A percentile compares a stretch with the other conserved stretches of the same genome.
Evolutionary conservation across 805 yeast species (phyloP).

Genomic region (Teunomyces aglyptinius): DNA sequence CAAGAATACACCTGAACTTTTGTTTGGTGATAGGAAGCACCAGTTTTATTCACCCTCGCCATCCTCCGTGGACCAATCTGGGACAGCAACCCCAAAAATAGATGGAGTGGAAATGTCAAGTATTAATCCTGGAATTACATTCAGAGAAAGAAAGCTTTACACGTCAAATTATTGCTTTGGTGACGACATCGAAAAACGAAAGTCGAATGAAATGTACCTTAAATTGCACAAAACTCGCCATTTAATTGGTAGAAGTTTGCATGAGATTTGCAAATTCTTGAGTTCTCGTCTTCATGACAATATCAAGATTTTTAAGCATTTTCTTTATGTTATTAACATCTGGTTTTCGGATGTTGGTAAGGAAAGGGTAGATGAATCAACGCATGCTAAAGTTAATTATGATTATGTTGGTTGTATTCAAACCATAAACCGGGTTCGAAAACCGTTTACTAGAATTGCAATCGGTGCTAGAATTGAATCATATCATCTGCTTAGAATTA

Average conservation of each 20-base stretch:
- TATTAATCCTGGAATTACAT: slow-evolving; percentile 54
- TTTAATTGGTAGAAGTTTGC: slow-evolving; percentile 61
- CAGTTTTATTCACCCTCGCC: slow-evolving; percentile 5
- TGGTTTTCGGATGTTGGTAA: slow-evolving; percentile 83
- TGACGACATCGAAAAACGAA: slow-evolving; percentile 45
- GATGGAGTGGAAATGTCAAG: slow-evolving; percentile 44
- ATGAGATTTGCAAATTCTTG: slow-evolving; percentile 51
- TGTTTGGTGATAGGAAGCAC: slow-evolving; percentile 7
- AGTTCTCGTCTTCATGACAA: slow-evolving; percentile 56
- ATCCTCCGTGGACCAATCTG: slow-evolving; percentile 30
- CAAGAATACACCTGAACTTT: slow-evolving; percentile 5
- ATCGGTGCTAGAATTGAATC: slow-evolving; percentile 72
- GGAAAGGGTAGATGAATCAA: slow-evolving; percentile 58
- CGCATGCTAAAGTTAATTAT: slow-evolving; percentile 56
- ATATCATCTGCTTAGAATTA: slow-evolving; percentile 72
- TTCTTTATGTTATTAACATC: slow-evolving; percentile 61
- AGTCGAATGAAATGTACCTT: slow-evolving; percentile 28
- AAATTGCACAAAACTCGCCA: slow-evolving; percentile 61
- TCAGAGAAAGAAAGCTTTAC: slow-evolving; percentile 60
- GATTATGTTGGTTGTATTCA: slow-evolving; percentile 58
- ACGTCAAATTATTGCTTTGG: slow-evolving; percentile 67
- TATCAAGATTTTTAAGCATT: slow-evolving; percentile 57
- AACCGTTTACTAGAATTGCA: slow-evolving; percentile 74
- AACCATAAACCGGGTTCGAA: slow-evolving; percentile 57
- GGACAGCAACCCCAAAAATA: slow-evolving; percentile 43